Evolutionary conservation across 768 basidiomycete species (phyloP).

Genomic region (Boletus subparvulus): DNA sequence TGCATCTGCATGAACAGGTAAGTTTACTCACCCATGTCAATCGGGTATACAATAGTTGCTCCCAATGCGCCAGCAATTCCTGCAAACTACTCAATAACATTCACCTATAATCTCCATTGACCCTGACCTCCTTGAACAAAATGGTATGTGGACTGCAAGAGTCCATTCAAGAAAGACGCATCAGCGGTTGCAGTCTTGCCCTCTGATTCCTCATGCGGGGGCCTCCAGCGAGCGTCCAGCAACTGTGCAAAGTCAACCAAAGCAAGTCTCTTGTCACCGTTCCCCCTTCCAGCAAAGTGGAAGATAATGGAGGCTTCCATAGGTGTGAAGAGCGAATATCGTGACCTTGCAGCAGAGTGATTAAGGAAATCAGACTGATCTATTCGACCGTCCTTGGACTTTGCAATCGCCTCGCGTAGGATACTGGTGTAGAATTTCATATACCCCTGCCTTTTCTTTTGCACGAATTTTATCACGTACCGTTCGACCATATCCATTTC

Average conservation of each 20-base stretch:
- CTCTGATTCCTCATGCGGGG: conserved; percentile 58
- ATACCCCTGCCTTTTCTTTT: not conserved
- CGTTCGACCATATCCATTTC: conserved; percentile 98
- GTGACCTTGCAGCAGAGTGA: conserved; percentile 78
- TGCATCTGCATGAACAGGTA: not conserved
- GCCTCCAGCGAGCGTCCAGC: conserved; percentile 85
- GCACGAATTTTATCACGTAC: conserved; percentile 31
- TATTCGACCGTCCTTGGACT: conserved; percentile 94
- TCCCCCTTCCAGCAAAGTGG: conserved; percentile 91
- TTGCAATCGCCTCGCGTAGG: conserved; percentile 85
- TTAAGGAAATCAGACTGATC: conserved; percentile 95
- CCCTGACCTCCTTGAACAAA: conserved; percentile 79
- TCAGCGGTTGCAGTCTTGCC: conserved; percentile 29
- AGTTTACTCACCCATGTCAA: conserved; percentile 74
- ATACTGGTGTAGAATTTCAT: conserved; percentile 47
- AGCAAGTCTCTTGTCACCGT: conserved; percentile 66
- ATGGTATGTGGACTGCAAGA: conserved; percentile 77
- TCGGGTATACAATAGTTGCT: conserved; percentile 97
- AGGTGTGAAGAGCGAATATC: conserved; percentile 94
- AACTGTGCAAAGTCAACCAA: conserved; percentile 91
- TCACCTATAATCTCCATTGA: not conserved
- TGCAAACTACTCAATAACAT: conserved; percentile 31
- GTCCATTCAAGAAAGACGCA: conserved; percentile 49
- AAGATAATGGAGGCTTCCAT: conserved; percentile 99
- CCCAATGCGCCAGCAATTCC: conserved; percentile 92